Conservation (phyloP, 108 stramenopile genomes). For the Pseudonitzschia multistriata region DNA sequence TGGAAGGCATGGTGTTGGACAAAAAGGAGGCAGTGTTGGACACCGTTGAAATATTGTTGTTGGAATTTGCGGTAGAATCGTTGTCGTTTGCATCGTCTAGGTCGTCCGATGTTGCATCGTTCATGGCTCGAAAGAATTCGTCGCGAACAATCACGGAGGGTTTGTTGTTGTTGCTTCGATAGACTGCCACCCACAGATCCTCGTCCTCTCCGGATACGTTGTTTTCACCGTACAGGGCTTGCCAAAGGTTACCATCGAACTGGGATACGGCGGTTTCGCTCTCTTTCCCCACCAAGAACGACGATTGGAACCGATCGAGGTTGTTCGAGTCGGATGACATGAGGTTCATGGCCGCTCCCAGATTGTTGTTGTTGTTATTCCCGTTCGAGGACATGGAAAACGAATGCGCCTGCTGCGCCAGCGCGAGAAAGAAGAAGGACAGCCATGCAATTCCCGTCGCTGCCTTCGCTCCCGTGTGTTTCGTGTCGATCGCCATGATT, state of each 20-base stretch:
- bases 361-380: neutral
- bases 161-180: constrained; percentile 72
- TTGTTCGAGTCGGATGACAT: constrained; percentile 10
- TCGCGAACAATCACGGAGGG: constrained; percentile 76
- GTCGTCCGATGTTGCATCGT: constrained; percentile 41
- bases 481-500: too few relatives aligned
- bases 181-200: constrained; percentile 71
- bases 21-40: constrained; percentile 10
- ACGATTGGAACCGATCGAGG: constrained; percentile 6
- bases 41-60: constrained; percentile 19
- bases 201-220: constrained; percentile 18
- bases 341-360: neutral
- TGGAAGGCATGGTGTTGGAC: neutral
- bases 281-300: neutral
- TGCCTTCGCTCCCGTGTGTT: too few relatives aligned
- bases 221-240: neutral
- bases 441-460: too few relatives aligned
- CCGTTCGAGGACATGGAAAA: neutral
- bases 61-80: neutral
- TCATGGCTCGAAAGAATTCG: constrained; percentile 80
- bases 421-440: too few relatives aligned
- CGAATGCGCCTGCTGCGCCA: neutral
- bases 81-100: neutral
- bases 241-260: neutral
- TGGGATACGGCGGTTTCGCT: neutral